Conservation (phyloP, 352 stramenopile genomes). For the Elongisporangium anandrum region DNA sequence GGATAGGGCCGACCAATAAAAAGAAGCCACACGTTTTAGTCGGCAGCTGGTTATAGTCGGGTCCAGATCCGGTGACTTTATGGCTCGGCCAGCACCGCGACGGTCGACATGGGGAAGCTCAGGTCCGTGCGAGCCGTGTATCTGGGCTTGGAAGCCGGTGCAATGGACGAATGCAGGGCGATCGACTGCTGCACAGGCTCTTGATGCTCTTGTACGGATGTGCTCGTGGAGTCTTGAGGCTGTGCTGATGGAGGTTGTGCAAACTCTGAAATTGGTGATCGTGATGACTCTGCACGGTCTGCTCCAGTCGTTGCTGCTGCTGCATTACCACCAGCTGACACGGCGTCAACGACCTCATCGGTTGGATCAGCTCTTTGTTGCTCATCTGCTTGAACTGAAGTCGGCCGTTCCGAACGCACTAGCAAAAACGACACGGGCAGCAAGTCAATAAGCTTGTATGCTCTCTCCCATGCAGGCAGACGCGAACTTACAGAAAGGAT, state of each 20-base stretch:
- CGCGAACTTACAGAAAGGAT: constrained; percentile 61
- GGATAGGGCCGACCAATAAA: neutral
- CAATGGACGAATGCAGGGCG: neutral
- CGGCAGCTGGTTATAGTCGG: constrained; percentile 1
- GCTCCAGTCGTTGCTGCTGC: neutral
- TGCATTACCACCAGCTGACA: neutral
- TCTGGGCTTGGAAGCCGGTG: constrained; percentile 22
- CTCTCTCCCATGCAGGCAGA: neutral
- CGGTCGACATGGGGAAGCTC: constrained; percentile 75
- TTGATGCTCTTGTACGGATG: neutral
- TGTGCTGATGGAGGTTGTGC: neutral
- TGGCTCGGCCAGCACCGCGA: constrained; percentile 56
- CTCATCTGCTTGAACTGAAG: neutral
- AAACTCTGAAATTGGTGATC: neutral
- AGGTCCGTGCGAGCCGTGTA: constrained; percentile 54
- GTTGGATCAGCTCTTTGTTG: neutral
- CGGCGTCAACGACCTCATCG: neutral
- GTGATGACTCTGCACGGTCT: neutral
- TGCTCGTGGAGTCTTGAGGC: neutral
- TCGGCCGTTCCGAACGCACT: neutral
- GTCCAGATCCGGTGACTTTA: constrained; percentile 6
- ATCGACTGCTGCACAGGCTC: neutral
- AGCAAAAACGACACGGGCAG: neutral
- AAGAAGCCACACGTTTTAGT: neutral
- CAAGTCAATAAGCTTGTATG: neutral